Evolutionary conservation across 2,329 filamentous ascomycete genomes (phyloP), one percentile per base, ranked within the genome.

Genomic region (Parastagonospora nodorum): DNA sequence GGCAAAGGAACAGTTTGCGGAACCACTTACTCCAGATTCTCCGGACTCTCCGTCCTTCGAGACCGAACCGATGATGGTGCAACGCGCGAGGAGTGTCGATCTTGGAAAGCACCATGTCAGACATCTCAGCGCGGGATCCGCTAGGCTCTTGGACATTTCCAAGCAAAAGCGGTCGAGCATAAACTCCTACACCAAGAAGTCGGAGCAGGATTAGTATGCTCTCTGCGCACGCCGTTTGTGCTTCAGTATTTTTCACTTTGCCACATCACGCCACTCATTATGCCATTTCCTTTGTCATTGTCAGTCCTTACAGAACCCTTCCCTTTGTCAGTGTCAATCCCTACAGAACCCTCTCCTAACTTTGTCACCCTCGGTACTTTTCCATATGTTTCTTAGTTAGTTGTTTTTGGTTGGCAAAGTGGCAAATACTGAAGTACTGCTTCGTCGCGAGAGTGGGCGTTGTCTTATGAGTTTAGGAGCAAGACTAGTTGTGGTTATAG

Each of bases 111-210:
- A 81, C 8, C 88, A 92, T 61, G 83, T 79, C 15, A 82, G 87
- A 46, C 88, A 88, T 57, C 86, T 92, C 64, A 92, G 88, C 65
- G 88, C 88, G 38, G 89, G 89, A 42, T 92, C 88, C 66, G 89
- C 89, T 9, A 88, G 85, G 72, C 74, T 93, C 44, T 76, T 94
- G 42, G 86, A 92, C 42, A 80, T 92, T 40, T 40, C 38, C 3
- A 40, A 40, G 24, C 65, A 65, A 31, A 73, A 72, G 52, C 69
- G 69, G 51, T 57, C 66, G 48, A 71, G 68, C 57, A 51, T 58
- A 48, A 51, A 61, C 28, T 68, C 70, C 44, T 64, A 63, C 50
- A 58, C 48, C 55, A 61, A 45, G 43, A 46, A 58, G 46, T 52
- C 60, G 12, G 60, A 63, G 51, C 48, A 63, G 28, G 58, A 67